Evolutionary conservation across 495 filamentous ascomycete genomes (phyloP).

Genomic region (Penicillium ucsense): DNA sequence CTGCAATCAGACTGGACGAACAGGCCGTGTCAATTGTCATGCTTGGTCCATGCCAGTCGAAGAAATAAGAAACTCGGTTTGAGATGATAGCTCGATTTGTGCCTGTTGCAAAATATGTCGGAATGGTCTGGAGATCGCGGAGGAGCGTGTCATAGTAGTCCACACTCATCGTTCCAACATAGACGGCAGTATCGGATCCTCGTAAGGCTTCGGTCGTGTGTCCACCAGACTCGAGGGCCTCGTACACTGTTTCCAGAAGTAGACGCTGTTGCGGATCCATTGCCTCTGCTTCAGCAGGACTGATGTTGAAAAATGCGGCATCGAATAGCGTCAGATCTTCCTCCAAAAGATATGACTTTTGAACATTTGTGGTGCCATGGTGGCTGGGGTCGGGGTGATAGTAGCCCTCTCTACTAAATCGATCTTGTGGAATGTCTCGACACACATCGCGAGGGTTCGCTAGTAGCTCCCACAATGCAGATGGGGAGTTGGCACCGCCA

Average conservation of each 20-base stretch:
- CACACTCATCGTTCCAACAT: conserved; percentile 36
- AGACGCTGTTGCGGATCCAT: conserved; percentile 45
- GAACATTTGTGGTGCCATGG: conserved; percentile 28
- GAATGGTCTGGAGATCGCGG: conserved; percentile 33
- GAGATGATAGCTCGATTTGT: conserved; percentile 36
- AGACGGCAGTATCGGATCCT: conserved; percentile 43
- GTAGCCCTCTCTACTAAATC: conserved; percentile 33
- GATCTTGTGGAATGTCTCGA: conserved; percentile 23
- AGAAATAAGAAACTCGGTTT: conserved; percentile 49
- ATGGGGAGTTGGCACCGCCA: conserved; percentile 26
- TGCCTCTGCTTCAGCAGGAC: conserved; percentile 40
- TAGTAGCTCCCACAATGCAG: conserved; percentile 29
- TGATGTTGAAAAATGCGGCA: conserved; percentile 50
- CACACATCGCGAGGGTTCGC: conserved; percentile 21
- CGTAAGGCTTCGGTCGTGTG: conserved; percentile 28
- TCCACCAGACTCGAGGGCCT: conserved; percentile 47
- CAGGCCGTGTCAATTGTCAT: conserved; percentile 54
- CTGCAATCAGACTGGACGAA: conserved; percentile 38
- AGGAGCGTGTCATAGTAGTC: conserved; percentile 38
- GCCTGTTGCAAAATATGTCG: conserved; percentile 44
- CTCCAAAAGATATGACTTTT: conserved; percentile 35
- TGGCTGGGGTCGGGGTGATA: conserved; percentile 25
- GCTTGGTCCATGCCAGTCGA: conserved; percentile 44
- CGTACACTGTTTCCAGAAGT: conserved; percentile 50
- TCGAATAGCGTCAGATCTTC: conserved; percentile 41